Conservation (phyloP, 2,329 filamentous ascomycete species). For the Aspergillus amoenus region DNA sequence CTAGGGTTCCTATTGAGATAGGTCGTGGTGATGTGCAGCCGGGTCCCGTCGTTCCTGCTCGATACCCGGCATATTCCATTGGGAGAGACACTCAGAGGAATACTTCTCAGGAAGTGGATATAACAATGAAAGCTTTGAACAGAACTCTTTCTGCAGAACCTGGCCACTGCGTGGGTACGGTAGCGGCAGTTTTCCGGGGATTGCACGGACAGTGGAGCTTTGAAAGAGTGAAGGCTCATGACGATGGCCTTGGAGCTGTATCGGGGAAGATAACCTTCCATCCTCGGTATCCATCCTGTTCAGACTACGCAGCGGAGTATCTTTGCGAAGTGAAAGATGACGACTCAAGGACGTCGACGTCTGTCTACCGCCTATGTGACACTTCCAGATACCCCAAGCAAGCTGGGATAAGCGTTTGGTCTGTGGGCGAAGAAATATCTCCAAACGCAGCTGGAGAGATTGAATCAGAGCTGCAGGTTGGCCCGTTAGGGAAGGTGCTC, state of each 20-base stretch:
- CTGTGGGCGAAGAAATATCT: not conserved
- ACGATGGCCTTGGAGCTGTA: not conserved
- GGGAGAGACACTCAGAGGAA: conserved; percentile 25
- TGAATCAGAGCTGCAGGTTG: not conserved
- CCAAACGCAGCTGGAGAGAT: not conserved
- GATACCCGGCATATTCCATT: conserved; percentile 40
- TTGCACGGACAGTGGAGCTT: conserved; percentile 70
- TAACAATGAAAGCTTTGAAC: conserved; percentile 50
- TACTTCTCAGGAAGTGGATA: conserved; percentile 13
- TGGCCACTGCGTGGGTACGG: conserved; percentile 54
- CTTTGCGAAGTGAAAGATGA: conserved; percentile 28
- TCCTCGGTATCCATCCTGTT: conserved; percentile 57
- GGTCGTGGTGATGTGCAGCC: conserved; percentile 29
- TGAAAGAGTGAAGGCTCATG: conserved; percentile 46
- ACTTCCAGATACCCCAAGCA: conserved; percentile 11
- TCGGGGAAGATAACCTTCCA: conserved; percentile 64
- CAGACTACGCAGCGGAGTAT: conserved; percentile 36
- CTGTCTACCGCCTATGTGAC: conserved; percentile 17
- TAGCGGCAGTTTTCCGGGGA: conserved; percentile 67
- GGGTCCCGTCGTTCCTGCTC: conserved; percentile 53
- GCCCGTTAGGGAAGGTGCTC: not conserved
- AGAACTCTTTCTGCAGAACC: conserved; percentile 33
- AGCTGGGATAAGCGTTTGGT: not conserved
- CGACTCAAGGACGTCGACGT: not conserved
- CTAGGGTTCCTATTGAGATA: conserved; percentile 35